phyloP scores from a whole-genome alignment of 2,329 filamentous ascomycete species.

The Penicillium rolfsii region DNA sequence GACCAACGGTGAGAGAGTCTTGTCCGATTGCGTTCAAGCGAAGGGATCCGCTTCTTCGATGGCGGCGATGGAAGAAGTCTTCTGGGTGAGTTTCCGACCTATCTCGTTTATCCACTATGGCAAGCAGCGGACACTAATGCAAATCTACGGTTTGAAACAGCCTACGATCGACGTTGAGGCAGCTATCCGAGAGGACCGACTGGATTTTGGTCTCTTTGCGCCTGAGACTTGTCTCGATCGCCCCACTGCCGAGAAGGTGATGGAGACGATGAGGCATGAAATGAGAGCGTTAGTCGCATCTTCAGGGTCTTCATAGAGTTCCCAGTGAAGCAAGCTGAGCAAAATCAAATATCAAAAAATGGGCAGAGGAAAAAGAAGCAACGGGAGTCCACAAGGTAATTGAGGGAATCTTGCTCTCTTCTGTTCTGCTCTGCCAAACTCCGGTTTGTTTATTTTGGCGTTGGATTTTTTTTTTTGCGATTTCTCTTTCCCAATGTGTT shows the following conservation, averaged over 20 bases:
- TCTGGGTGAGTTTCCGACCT: slow-evolving; percentile 25
- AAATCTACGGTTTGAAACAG: slow-evolving; percentile 23
- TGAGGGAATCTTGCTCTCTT: background rate
- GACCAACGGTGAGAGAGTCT: slow-evolving; percentile 21
- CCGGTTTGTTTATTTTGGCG: slow-evolving; percentile 1
- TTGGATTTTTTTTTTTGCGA: slow-evolving; percentile 6
- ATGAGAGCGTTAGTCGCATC: slow-evolving; percentile 19
- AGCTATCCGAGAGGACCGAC: slow-evolving; percentile 24
- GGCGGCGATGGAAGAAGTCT: slow-evolving; percentile 19
- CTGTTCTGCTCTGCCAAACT: background rate
- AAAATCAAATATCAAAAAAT: background rate
- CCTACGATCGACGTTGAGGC: slow-evolving; percentile 32
- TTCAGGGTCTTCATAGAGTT: slow-evolving; percentile 7
- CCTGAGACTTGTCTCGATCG: slow-evolving; percentile 19
- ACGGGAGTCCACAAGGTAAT: background rate
- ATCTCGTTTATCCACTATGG: slow-evolving; percentile 9
- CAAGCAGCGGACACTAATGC: slow-evolving; percentile 19
- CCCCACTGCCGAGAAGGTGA: slow-evolving; percentile 18
- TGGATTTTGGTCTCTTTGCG: slow-evolving; percentile 31
- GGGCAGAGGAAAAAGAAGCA: background rate
- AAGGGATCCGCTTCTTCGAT: slow-evolving; percentile 10
- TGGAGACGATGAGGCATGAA: slow-evolving; percentile 21
- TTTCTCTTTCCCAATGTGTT: slow-evolving; percentile 3
- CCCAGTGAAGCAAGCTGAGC: background rate
- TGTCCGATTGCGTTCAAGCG: slow-evolving; percentile 11